Evolutionary conservation across 331 rosid genomes (phyloP).

Genomic region (Dryas integrifolia): DNA sequence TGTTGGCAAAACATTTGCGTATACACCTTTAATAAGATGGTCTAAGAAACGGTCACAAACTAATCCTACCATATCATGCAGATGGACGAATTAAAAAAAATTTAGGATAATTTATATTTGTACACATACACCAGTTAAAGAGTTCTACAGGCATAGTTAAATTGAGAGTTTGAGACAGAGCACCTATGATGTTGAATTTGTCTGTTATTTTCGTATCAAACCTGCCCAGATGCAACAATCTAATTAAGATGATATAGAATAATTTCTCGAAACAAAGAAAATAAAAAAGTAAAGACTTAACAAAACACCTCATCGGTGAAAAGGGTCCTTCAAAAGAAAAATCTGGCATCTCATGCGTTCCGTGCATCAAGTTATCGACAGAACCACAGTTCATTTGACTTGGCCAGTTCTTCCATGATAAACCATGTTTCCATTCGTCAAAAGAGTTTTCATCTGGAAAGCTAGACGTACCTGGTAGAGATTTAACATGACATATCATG

Average conservation of each 20-base stretch:
- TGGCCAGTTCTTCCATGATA: constrained; percentile 45
- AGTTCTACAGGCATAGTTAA: constrained; percentile 15
- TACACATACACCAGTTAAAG: neutral
- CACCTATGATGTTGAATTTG: constrained; percentile 54
- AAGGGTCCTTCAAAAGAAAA: constrained; percentile 43
- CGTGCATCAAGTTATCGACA: constrained; percentile 36
- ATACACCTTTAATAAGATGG: neutral
- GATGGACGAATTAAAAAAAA: neutral
- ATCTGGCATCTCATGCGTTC: constrained; percentile 32
- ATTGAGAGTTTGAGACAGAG: constrained; percentile 21
- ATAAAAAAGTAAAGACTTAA: constrained; percentile 10
- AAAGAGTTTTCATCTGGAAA: constrained; percentile 44
- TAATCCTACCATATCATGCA: constrained; percentile 1
- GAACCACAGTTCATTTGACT: constrained; percentile 37
- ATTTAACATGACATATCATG: constrained; percentile 11
- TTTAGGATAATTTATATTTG: neutral
- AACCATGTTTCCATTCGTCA: constrained; percentile 43
- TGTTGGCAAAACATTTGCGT: neutral
- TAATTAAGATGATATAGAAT: constrained; percentile 24
- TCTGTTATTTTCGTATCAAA: constrained; percentile 42
- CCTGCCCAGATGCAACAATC: constrained; percentile 44
- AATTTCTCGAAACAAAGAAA: constrained; percentile 14
- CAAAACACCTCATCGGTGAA: constrained; percentile 44
- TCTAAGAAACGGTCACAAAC: neutral
- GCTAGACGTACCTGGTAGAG: constrained; percentile 39